Evolutionary conservation across 192 early-diverging fungal genomes (phyloP).

Genomic region (Dissophora globulifera): DNA sequence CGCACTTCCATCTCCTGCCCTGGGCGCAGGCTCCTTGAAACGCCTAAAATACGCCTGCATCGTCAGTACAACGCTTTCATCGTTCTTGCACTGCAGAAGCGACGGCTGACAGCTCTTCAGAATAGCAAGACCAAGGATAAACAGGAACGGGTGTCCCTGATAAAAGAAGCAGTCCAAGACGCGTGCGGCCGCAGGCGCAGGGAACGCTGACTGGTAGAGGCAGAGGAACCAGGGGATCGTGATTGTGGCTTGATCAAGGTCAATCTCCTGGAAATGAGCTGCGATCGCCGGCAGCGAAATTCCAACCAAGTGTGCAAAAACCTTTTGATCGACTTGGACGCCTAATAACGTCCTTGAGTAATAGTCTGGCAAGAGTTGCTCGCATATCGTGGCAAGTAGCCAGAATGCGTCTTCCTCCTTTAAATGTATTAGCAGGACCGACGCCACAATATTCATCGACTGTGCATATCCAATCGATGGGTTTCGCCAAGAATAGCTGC

Average conservation of each 20-base stretch:
- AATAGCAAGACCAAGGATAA: constrained; percentile 43
- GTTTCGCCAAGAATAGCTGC: constrained; percentile 32
- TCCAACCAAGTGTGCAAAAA: constrained; percentile 34
- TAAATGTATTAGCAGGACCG: constrained; percentile 30
- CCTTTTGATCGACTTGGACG: constrained; percentile 34
- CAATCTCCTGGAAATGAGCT: constrained; percentile 24
- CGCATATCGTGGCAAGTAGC: constrained; percentile 36
- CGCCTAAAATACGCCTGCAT: constrained; percentile 33
- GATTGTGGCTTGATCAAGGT: constrained; percentile 40
- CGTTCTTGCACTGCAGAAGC: constrained; percentile 28
- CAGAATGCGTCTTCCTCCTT: constrained; percentile 52
- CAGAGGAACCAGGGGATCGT: constrained; percentile 48
- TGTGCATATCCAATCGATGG: constrained; percentile 44
- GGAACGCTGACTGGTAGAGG: constrained; percentile 30
- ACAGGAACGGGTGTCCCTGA: constrained; percentile 28
- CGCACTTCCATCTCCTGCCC: neutral
- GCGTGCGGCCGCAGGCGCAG: constrained; percentile 4
- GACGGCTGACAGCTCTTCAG: constrained; percentile 32
- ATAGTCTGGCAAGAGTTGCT: constrained; percentile 45
- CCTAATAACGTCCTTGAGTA: constrained; percentile 35
- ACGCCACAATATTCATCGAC: constrained; percentile 51
- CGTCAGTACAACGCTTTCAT: constrained; percentile 30
- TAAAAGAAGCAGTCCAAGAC: constrained; percentile 47
- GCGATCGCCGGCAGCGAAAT: constrained; percentile 24
- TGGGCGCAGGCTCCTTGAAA: neutral